Base-by-base conservation (phyloP, 1,284 basidiomycete genomes). In the Puccinia triticina region DNA sequence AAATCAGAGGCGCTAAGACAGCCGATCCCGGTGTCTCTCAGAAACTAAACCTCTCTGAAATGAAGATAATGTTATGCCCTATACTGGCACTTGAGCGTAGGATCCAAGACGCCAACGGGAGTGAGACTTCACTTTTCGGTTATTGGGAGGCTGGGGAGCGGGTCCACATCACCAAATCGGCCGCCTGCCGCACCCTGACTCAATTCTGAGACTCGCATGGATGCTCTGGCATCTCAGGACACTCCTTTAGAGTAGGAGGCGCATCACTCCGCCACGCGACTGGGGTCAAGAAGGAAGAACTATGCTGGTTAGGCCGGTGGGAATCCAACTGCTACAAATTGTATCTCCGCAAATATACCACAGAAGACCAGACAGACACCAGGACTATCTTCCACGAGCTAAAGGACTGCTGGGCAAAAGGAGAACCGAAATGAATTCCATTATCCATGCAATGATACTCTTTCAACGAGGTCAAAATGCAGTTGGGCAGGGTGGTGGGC, bases 191-290 rank as follows among this genome's bases (percentile, higher is more conserved):
- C 43, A 14, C 43, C 43, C 43, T 46, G 8, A 46, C 7, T 7
- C 43, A 46, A 46, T 14, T 46, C 43, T 46, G 43, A 14, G 43
- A 14, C 7, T 7, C 43, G 7, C 14, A 14, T 14, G 43, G 43
- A 5, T 69, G 37, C 46, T 3, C 3, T 26, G 66, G 66, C 10
- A 12, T 69, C 5, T 43, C 73, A 0, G 53, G 50, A 0, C 73
- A 75, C 21, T 75, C 64, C 73, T 74, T 74, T n/a, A 14, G 64
- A 23, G 72, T 74, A 10, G 72, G 72, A 26, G 72, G 72, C 5
- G 73, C 73, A 12, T 75, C 29, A 1, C 21, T 73, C 12, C 18
- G 18, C 32, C 11, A 18, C 0, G 71, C 71, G 10, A 4, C 53
- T 11, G 73, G 73, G 0, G 32, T 57, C 0, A 12, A 14, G 7